These are phyloP conservation scores for Melanogaster broomeanus DNA, from an alignment of 768 basidiomycete genomes.

Conservation along the genomic window DNA sequence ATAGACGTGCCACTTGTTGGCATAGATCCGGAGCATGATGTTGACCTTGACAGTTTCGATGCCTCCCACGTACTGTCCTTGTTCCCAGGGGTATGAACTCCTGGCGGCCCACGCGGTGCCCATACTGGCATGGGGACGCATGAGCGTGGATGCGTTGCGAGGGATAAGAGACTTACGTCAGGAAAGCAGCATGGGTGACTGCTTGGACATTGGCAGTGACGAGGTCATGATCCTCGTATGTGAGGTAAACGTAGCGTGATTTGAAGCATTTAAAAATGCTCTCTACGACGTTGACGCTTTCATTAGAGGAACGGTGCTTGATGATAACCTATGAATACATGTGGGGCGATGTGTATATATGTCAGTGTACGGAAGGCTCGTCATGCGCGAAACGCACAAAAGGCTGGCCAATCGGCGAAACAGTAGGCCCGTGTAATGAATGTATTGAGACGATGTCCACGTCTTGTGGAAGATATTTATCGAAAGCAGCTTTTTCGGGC, in stretches of 20 bases:
- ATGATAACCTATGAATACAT: conserved; percentile 73
- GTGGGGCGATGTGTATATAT: background rate
- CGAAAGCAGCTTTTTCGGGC: conserved; percentile 89
- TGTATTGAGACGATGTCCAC: conserved; percentile 91
- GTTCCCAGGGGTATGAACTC: conserved; percentile 90
- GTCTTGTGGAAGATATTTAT: conserved; percentile 82
- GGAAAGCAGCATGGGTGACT: conserved; percentile 95
- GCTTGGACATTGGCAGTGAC: conserved; percentile 99
- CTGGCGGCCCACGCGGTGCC: conserved; percentile 91
- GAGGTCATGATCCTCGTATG: conserved; percentile 95
- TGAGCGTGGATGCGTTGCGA: conserved; percentile 7
- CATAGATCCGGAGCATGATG: conserved; percentile 93
- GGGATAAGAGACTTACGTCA: conserved; percentile 60
- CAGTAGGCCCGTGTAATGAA: conserved; percentile 91
- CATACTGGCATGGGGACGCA: conserved; percentile 63
- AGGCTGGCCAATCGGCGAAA: conserved; percentile 87
- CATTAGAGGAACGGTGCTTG: conserved; percentile 77
- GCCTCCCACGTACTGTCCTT: conserved; percentile 91
- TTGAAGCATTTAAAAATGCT: conserved; percentile 75
- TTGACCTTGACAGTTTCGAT: conserved; percentile 98
- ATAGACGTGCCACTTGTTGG: conserved; percentile 99
- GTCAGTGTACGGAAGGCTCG: background rate
- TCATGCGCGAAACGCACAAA: conserved; percentile 52
- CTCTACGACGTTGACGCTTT: conserved; percentile 76
- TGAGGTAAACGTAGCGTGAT: conserved; percentile 87